Base-by-base conservation (phyloP, 495 filamentous ascomycete genomes). In the Aspergillus bridgeri region DNA sequence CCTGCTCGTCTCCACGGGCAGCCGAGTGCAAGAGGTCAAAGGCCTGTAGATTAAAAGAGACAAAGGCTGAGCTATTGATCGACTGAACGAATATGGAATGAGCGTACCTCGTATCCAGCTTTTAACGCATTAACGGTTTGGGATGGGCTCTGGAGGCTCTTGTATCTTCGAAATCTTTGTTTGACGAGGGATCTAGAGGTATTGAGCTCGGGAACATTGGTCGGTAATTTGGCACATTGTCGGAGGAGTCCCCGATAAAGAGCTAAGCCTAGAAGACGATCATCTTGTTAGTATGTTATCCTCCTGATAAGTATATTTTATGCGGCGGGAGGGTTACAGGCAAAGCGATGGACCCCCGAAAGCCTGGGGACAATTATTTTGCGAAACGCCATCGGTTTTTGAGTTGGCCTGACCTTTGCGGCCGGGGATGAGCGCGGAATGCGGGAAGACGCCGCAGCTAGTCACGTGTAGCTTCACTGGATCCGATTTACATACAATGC, bases 181-280 rank as follows among this genome's bases (percentile, higher is more conserved):
- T 75, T 76, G 50, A 89, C 64, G 33, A 78, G 61, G 56, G 70
- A 59, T 63, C 75, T 68, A 59, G 81, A 64, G 53, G 74, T 49
- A 48, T 57, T 42, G 59, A 72, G 69, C 70, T 75, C 63, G 62
- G 72, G 67, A 58, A 63, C 56, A 60, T 70, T 54, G 45, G 79
- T 63, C n/a, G 78, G 73, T 51, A 87, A 65, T 53, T 68, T 74
- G 19, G 70, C 65, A 64, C 75, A 84, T 75, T 83, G 81, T 59
- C 79, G 83, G 33, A 91, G 74, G 62, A 94, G 83, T 27, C 86
- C 83, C 62, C 86, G 79, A 69, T 87, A 92, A 52, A 94, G 85
- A 33, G 88, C 83, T 63, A 89, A 75, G 66, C 87, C 88, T 91
- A 21, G 22, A 27, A 54, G 8, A 42, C 54, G 6, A 42, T 33